Conservation (phyloP, 2,329 filamentous ascomycete genomes). For the Aspergillus bombycis region DNA sequence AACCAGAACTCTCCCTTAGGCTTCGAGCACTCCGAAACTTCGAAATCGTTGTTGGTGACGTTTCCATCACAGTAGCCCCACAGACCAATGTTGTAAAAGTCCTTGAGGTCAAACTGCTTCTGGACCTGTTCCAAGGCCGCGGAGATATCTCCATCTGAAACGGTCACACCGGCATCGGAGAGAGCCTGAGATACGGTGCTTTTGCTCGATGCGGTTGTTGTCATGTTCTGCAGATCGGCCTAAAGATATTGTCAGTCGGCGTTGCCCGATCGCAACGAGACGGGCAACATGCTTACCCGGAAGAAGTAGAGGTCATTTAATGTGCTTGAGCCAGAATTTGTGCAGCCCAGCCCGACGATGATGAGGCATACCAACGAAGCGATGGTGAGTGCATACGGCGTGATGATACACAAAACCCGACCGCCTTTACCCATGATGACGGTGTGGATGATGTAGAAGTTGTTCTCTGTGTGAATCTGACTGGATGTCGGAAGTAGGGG, state of each 20-base stretch:
- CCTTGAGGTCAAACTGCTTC: constrained; percentile 62
- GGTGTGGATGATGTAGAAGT: not conserved
- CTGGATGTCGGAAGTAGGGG: not conserved
- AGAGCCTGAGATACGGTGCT: constrained; percentile 34
- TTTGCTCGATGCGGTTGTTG: constrained; percentile 46
- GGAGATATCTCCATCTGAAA: constrained; percentile 42
- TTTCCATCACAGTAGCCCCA: constrained; percentile 82
- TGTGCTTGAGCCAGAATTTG: constrained; percentile 51
- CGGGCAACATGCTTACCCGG: constrained; percentile 38
- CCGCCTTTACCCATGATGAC: constrained; percentile 70
- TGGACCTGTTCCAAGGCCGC: constrained; percentile 42
- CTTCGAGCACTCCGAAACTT: constrained; percentile 66
- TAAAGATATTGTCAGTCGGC: constrained; percentile 25
- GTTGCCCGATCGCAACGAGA: not conserved
- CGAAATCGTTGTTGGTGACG: constrained; percentile 55
- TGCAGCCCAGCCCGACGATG: constrained; percentile 61
- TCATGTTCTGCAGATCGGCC: constrained; percentile 66
- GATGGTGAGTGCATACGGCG: constrained; percentile 81
- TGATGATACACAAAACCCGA: constrained; percentile 81
- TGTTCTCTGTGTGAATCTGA: not conserved
- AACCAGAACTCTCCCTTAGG: constrained; percentile 77
- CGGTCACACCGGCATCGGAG: constrained; percentile 38
- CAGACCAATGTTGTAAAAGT: constrained; percentile 79
- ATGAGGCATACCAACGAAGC: constrained; percentile 71
- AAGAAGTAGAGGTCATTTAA: constrained; percentile 61